Conservation (phyloP, 2,329 filamentous ascomycete genomes). For the Dactylellina sp. region DNA sequence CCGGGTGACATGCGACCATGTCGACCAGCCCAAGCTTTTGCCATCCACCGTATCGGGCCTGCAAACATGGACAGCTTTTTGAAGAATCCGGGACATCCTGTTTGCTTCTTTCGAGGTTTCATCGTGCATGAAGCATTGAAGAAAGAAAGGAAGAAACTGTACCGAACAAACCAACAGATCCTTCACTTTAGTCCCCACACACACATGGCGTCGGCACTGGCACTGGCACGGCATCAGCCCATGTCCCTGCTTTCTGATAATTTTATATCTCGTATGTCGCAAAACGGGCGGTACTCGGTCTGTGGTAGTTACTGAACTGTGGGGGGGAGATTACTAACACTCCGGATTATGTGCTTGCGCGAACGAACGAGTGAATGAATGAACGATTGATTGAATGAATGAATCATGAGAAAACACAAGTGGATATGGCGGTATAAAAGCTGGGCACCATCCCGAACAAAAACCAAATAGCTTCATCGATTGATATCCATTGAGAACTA, state of each 20-base stretch:
- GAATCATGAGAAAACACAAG: slow-evolving; percentile 26
- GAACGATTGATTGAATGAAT: no score
- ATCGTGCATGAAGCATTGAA: slow-evolving; percentile 12
- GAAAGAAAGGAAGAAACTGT: slow-evolving; percentile 11
- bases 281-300: no score
- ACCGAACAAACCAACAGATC: slow-evolving; percentile 22
- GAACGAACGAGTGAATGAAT: slow-evolving; percentile 28
- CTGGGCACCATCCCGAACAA: slow-evolving; percentile 20
- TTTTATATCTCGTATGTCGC: slow-evolving; percentile 37
- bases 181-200: slow-evolving; percentile 19
- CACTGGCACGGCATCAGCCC: no score
- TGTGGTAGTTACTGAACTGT: not conserved
- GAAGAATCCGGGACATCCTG: slow-evolving; percentile 25
- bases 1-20: slow-evolving; percentile 34
- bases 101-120: slow-evolving; percentile 44
- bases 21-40: slow-evolving; percentile 40
- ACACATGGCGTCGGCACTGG: not conserved
- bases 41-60: slow-evolving; percentile 50
- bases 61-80: slow-evolving; percentile 27
- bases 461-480: not conserved
- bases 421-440: slow-evolving; percentile 36
- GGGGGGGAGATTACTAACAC: slow-evolving; percentile 43
- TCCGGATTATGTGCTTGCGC: slow-evolving; percentile 42
- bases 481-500: slow-evolving; percentile 19
- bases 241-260: slow-evolving; percentile 15